Conservation (phyloP, 2,329 filamentous ascomycete genomes). For the Nemania serpens region DNA sequence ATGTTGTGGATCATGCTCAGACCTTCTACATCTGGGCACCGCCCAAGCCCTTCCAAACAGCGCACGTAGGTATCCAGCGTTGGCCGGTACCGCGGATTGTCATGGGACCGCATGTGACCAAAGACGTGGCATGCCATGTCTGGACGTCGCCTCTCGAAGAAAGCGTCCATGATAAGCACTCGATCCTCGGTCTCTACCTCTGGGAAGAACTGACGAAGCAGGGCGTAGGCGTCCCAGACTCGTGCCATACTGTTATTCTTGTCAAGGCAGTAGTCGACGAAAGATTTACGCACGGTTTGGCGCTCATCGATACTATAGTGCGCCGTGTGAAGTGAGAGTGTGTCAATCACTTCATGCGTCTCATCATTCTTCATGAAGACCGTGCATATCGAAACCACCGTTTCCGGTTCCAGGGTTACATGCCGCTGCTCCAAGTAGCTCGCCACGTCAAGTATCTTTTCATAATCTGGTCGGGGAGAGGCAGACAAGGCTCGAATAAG, state of each 20-base stretch:
- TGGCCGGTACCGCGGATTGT: slow-evolving; percentile 66
- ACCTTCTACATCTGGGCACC: slow-evolving; percentile 63
- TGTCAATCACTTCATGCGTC: slow-evolving; percentile 77
- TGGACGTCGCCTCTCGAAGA: slow-evolving; percentile 75
- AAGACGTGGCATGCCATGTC: slow-evolving; percentile 90
- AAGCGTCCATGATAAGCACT: slow-evolving; percentile 76
- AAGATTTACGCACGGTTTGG: slow-evolving; percentile 64
- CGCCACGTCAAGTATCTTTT: slow-evolving; percentile 73
- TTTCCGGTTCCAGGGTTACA: slow-evolving; percentile 72
- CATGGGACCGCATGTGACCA: slow-evolving; percentile 87
- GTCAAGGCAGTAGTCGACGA: slow-evolving; percentile 72
- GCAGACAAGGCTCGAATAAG: slow-evolving; percentile 72
- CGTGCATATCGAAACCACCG: slow-evolving; percentile 73
- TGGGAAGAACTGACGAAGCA: slow-evolving; percentile 67
- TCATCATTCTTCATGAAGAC: slow-evolving; percentile 78
- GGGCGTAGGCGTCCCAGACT: slow-evolving; percentile 68
- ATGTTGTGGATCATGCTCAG: slow-evolving; percentile 85
- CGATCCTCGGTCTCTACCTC: slow-evolving; percentile 69
- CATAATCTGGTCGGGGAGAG: slow-evolving; percentile 65
- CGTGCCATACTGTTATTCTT: slow-evolving; percentile 63
- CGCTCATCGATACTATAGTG: slow-evolving; percentile 74
- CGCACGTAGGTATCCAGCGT: slow-evolving; percentile 74
- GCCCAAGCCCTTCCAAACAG: slow-evolving; percentile 76
- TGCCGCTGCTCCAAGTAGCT: slow-evolving; percentile 73
- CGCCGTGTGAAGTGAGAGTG: slow-evolving; percentile 75